A percentile compares a stretch with the other conserved stretches of the same genome.
These are phyloP conservation scores for Cladosporium sp. DNA, from an alignment of 2,329 filamentous ascomycete species.

Conservation along the genomic window DNA sequence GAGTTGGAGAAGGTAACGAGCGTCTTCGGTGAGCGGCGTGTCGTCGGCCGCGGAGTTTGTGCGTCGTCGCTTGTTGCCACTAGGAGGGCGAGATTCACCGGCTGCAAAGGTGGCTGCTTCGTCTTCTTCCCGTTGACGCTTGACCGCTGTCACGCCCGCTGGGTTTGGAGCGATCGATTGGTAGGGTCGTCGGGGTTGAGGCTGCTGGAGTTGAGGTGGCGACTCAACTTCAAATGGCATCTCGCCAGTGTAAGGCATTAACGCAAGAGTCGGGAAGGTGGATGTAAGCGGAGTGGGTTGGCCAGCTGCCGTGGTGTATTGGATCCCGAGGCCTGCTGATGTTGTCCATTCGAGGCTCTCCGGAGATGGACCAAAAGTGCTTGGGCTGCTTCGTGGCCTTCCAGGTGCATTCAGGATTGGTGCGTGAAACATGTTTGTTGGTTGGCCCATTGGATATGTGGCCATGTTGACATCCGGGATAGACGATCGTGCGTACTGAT, in stretches of 20 bases:
- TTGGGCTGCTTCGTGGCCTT: constrained; percentile 42
- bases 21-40: constrained; percentile 48
- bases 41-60: constrained; percentile 34
- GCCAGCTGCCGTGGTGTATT: constrained; percentile 29
- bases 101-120: constrained; percentile 32
- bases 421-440: constrained; percentile 13
- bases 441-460: constrained; percentile 4
- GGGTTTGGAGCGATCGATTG: constrained; percentile 44
- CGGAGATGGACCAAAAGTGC: constrained; percentile 37
- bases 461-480: constrained; percentile 24
- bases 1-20: constrained; percentile 46
- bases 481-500: constrained; percentile 22
- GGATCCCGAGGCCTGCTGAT: constrained; percentile 38
- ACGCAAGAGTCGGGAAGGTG: constrained; percentile 29
- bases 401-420: constrained; percentile 25
- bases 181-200: constrained; percentile 40
- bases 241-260: constrained; percentile 25
- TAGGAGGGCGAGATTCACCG: constrained; percentile 14
- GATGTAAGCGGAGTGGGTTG: constrained; percentile 29
- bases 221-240: constrained; percentile 24
- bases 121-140: constrained; percentile 36
- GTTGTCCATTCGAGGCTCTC: constrained; percentile 37
- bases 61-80: constrained; percentile 36
- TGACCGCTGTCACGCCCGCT: constrained; percentile 29
- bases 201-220: constrained; percentile 28